Evolutionary conservation across 2,329 filamentous ascomycete species (phyloP).

Genomic region (Calonectria fujianensis): DNA sequence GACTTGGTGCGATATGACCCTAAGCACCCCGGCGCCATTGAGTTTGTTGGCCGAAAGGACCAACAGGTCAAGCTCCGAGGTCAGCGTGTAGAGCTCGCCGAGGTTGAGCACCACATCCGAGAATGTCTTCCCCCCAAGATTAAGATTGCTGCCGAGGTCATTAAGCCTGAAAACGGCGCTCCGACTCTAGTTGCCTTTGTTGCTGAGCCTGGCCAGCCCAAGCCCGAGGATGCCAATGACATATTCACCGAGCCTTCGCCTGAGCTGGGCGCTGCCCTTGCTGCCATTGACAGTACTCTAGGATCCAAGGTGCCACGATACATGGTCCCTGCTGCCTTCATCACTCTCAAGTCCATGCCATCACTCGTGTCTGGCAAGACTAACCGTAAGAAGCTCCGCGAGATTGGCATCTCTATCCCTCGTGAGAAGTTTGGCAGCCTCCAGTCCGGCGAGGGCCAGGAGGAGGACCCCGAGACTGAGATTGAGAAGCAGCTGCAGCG

Average conservation of each 20-base stretch:
- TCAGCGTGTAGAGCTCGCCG: conserved; percentile 73
- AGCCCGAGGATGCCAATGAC: conserved; percentile 38
- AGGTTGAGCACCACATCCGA: conserved; percentile 70
- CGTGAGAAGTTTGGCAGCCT: conserved; percentile 63
- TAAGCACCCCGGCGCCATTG: conserved; percentile 71
- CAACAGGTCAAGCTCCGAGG: conserved; percentile 22
- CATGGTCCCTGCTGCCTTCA: conserved; percentile 51
- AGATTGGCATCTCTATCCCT: conserved; percentile 64
- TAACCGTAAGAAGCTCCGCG: conserved; percentile 54
- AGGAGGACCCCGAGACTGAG: conserved; percentile 61
- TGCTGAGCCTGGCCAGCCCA: conserved; percentile 45
- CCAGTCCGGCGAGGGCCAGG: conserved; percentile 41
- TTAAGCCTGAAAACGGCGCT: conserved; percentile 61
- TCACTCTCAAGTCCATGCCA: conserved; percentile 50
- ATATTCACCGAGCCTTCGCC: conserved; percentile 54
- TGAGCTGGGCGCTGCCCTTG: conserved; percentile 57
- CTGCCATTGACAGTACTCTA: conserved; percentile 57
- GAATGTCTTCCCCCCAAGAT: conserved; percentile 62
- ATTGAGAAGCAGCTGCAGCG: conserved; percentile 62
- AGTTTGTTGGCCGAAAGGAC: conserved; percentile 64
- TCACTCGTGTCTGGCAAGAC: conserved; percentile 53
- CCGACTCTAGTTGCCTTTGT: conserved; percentile 52
- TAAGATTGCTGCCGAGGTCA: conserved; percentile 69
- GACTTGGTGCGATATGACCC: conserved; percentile 74
- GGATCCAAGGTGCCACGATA: conserved; percentile 53